Base-by-base conservation (phyloP, 1,139 yeast genomes). In the Pichia terricola region DNA sequence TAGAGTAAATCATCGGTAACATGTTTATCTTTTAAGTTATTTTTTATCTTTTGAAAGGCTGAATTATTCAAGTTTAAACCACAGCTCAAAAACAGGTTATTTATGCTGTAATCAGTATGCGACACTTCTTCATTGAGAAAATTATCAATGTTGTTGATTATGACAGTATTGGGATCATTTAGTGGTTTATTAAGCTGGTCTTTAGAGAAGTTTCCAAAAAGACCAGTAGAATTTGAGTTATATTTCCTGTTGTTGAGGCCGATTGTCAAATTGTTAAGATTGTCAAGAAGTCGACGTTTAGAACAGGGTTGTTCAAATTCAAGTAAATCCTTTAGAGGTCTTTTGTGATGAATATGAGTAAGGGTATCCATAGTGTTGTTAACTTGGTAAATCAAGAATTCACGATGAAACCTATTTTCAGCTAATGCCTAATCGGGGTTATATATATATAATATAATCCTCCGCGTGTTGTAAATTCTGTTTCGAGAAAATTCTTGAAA, bases 131-230 rank as follows among this genome's bases (percentile, higher is more conserved):
- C 57, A n/a, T 47, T 41, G 5, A 53, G 41, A 34, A 50, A 53
- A 27, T 52, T 50, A 37, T 53, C 57, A 11, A 53, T 53, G 28
- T 53, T 49, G n/a, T 34, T 42, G 8, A 53, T 53, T 11, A 48
- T 41, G 5, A 53, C 45, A 26, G 31, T 48, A 35, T 52, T 44
- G 0, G 54, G 49, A 37, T 50, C 48, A 3, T 27, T 25, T 3
- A 44, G n/a, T 8, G 48, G 45, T 28, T 28, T 42, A 6, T 47
- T 38, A 5, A 47, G 28, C 32, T 47, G 48, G 32, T 47, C 50
- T 9, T 32, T 8, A 10, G 48, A 38, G 25, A 40, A 45, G 2
- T 39, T 28, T 4, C 50, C 50, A 33, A 46, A 46, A 4, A 46
- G 9, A 35, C 26, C 26, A 25, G 28, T 9, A 7, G 30, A 16